A percentile compares a stretch with the other conserved stretches of the same genome.
Conservation (phyloP, 208 protist species). For the Trypanosoma caninum region DNA sequence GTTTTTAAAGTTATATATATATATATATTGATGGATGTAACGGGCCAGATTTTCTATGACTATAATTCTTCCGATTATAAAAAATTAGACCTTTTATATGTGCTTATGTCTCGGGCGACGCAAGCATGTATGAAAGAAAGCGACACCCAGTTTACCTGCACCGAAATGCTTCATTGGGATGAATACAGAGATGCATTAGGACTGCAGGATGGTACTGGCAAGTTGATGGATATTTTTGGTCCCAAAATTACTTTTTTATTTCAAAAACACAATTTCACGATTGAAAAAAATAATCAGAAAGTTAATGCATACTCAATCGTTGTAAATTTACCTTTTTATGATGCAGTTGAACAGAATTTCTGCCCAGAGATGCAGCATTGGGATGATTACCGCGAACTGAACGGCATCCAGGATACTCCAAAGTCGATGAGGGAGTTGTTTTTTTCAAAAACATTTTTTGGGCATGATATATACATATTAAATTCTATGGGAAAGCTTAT, state of each 20-base stretch:
- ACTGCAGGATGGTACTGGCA: conserved; percentile 45
- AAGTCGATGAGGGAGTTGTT: conserved; percentile 45
- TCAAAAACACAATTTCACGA: background rate
- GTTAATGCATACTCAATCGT: conserved; percentile 11
- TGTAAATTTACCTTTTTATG: conserved; percentile 7
- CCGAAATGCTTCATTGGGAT: conserved; percentile 84
- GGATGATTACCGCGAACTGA: conserved; percentile 28
- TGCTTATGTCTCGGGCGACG: conserved; percentile 1
- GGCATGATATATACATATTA: conserved; percentile 13
- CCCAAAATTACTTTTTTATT: background rate
- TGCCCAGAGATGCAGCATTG: conserved; percentile 44
- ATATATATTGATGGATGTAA: conserved; percentile 27
- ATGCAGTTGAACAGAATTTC: conserved; percentile 7
- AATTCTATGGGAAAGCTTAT: background rate
- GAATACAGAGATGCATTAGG: conserved; percentile 37
- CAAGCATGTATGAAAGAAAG: conserved; percentile 1
- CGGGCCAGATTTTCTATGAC: conserved; percentile 18
- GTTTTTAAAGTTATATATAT: conserved; percentile 1
- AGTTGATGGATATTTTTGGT: conserved; percentile 43
- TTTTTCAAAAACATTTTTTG: conserved; percentile 8
- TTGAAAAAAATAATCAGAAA: background rate
- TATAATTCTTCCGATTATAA: background rate
- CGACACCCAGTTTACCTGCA: conserved; percentile 27
- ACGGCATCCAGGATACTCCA: conserved; percentile 39
- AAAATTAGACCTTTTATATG: background rate